Base-by-base conservation (phyloP, 768 basidiomycete genomes). In the Tricholoma bakamatsutake region DNA sequence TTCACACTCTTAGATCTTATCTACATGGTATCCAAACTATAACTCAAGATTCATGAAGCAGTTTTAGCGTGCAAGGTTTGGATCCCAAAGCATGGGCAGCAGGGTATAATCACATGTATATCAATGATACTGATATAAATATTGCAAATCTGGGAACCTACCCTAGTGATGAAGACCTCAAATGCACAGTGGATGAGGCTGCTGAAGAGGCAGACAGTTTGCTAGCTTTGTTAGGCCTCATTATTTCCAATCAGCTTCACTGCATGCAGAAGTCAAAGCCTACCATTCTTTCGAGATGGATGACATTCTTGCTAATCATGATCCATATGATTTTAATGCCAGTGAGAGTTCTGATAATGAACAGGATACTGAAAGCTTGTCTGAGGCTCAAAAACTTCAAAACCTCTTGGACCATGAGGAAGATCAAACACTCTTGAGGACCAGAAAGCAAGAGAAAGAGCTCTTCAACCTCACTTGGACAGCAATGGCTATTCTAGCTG, bases 1-100 rank as follows among this genome's bases (percentile, higher is more conserved):
- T 76, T 74, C 56, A 73, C 72, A 0, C 40, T 65, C 21, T 60
- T 67, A 8, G 68, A 74, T 50, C 64, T 70, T 48, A 24, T 60
- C 2, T 59, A 66, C 27, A 68, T 73, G 62, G 46, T 66, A 33
- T 62, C 64, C 0, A 68, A 71, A 45, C 54, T 69, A 9, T 42
- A 35, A 8, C 43, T 70, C 30, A 56, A 60, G 53, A 52, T 73
- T 21, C 62, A 66, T 1, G 57, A 65, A 21, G 71, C 56, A 6
- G 49, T 64, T 12, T 52, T 65, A 15, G 33, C 1, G 21, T 34
- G 5, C 54, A 58, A 21, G 37, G 50, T 2, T 56, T 60, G 1
- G 54, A 67, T 56, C 30, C 50, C 9, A 68, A 65, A 31, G 64
- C 59, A 15, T 28, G 53, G 0, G 67, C 66, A 12, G 39, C 54